Base-by-base conservation (phyloP, 257 asterid genomes). In the Euphrasia confusa region DNA sequence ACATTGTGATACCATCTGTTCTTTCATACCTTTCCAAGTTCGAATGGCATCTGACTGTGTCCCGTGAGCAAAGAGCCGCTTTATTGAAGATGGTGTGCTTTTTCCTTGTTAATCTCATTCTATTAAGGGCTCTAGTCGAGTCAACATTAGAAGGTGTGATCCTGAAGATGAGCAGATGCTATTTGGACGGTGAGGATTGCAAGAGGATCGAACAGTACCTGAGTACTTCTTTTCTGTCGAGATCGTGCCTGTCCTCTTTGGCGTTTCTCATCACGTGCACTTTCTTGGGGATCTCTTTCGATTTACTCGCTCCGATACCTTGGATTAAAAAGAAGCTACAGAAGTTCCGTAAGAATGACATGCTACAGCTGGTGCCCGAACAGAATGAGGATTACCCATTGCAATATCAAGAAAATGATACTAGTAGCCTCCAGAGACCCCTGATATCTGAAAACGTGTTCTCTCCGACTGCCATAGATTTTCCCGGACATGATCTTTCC, bases 141-240 rank as follows among this genome's bases (percentile, higher is more conserved):
- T 84, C 97, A 1, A 85, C 99, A 24, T 65, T 93, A 32, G 99
- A 93, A 71, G 81, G 85, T 54, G 94, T 91, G 15, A 70, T 93
- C 42, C 47, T 93, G 48, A 85, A 79, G 67, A 93, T 89, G 99
- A 92, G 99, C 72, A 81, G 94, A 45, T 93, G 99, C 77, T 93
- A 93, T 73, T 71, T 93, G 84, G 97, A 87, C 30, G 97, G 99
- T 2, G 97, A 93, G 80, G 96, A 93, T 77, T 93, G 99, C 88
- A 84, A 84, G 73, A 79, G 84, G 74, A 93, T 93, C 3, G 96
- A 89, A 64, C 86, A 89, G 53, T 93, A 87, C 63, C 68, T 87
- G 77, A 87, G 88, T 64, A 70, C 88, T 66, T 87, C 97, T 1
- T 87, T 93, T 78, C 63, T 93, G 83, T 82, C 99, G 35, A 83